Evolutionary conservation across 352 stramenopile genomes (phyloP), one percentile per base, ranked within the genome.

Genomic region (Pythium utonaiense): DNA sequence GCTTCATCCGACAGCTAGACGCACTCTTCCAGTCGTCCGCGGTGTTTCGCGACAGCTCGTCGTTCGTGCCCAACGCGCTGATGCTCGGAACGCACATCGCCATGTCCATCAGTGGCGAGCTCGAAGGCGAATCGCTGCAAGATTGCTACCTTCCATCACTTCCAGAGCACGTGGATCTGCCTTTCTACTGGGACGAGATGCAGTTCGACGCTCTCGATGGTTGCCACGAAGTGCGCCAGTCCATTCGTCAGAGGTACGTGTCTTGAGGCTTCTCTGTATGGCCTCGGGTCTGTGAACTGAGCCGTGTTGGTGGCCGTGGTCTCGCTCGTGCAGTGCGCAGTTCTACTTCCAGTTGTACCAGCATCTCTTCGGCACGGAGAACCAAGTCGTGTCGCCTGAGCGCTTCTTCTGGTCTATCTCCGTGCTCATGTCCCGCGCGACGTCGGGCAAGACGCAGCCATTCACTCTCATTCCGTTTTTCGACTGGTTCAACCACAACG

Each of bases 381-480:
- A 83, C 25, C 53, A 75, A 17, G 70, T 89, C 28, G 71, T 93
- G 34, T 77, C 71, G 17, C 50, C 49, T 1, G 74, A 89, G n/a
- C 69, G 75, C 6, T 93, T 92, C 68, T 84, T 91, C 51, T 95
- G 84, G 80, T 82, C 85, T 3, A 81, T 92, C 25, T 89, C 83
- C 21, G 73, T 92, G 41, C 71, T 93, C 52, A 84, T 93, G 75
- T 93, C 83, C 5, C 78, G 85, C 42, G 85, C 85, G 40, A 93
- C 84, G 52, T 93, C 83, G 13, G 81, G 82, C 12, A 69, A 74
- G 25, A 51, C 76, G 30, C 84, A 93, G 66, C 85, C 85, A 24
- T 95, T 95, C 71, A 76, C 83, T 21, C 73, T 95, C 16, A 87
- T 92, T 28, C 85, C 85, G 30, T 90, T 92, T 66, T 92, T 95